These are phyloP conservation scores for Monilinia fructigena DNA, from an alignment of 2,329 filamentous ascomycete species.

Conservation along the genomic window DNA sequence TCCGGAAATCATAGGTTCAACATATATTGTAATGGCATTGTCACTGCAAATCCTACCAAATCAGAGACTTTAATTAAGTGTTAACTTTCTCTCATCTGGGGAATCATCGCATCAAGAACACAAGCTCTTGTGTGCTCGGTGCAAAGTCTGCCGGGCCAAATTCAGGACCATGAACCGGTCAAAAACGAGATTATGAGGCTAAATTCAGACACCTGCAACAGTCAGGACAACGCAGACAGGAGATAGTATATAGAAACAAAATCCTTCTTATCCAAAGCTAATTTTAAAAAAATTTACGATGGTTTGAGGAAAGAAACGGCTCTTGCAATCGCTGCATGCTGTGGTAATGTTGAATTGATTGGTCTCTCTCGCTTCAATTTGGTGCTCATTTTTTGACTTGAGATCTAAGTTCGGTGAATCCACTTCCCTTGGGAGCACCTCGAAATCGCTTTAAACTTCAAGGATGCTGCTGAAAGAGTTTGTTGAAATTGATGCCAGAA, in stretches of 20 bases:
- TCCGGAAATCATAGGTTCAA: conserved; percentile 10
- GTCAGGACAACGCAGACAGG: conserved; percentile 6
- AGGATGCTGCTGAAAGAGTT: conserved; percentile 9
- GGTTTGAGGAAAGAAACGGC: background rate
- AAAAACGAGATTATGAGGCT: conserved; percentile 7
- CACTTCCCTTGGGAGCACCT: conserved; percentile 14
- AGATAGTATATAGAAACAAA: conserved; percentile 9
- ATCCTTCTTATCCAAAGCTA: background rate
- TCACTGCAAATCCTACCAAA: conserved; percentile 2
- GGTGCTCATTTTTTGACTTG: background rate
- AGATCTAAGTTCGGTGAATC: background rate
- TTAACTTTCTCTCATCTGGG: conserved; percentile 17
- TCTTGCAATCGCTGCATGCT: conserved; percentile 15
- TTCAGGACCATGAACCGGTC: background rate
- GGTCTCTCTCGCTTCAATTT: conserved; percentile 3
- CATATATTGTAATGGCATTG: conserved; percentile 11
- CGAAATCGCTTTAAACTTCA: conserved; percentile 4
- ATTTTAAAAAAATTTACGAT: conserved; percentile 6
- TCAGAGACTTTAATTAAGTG: conserved; percentile 16
- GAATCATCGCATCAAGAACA: conserved; percentile 1
- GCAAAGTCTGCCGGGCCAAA: background rate
- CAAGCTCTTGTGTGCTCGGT: background rate
- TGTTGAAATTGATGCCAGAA: conserved; percentile 17
- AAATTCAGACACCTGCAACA: conserved; percentile 1
- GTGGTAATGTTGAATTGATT: conserved; percentile 4